Conservation (phyloP, 768 basidiomycete species). For the Imleria badia region DNA sequence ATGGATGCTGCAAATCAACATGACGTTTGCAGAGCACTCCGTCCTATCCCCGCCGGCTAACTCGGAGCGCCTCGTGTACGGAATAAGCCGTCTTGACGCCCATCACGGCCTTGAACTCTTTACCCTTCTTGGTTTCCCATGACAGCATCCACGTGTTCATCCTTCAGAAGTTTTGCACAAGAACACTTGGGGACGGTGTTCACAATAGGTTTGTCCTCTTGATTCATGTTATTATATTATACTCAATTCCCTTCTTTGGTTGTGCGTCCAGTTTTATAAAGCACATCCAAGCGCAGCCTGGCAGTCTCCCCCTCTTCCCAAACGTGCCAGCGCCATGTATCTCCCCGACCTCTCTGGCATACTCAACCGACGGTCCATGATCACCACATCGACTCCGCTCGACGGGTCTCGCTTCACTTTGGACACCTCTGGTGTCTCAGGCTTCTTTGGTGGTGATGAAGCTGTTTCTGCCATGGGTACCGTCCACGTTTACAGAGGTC, state of each 20-base stretch:
- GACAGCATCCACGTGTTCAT: background rate
- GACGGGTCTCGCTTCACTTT: conserved; percentile 10
- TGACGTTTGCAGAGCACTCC: too few species aligned
- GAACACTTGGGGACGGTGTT: background rate
- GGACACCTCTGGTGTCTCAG: conserved; percentile 28
- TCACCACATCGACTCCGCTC: background rate
- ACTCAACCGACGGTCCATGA: conserved; percentile 1
- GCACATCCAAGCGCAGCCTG: background rate
- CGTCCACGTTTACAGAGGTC: conserved; percentile 25
- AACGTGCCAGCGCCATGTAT: background rate
- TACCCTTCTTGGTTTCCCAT: too few species aligned
- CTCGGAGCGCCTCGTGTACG: too few species aligned
- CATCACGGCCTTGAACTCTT: too few species aligned
- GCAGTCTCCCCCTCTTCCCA: background rate
- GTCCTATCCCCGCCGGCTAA: too few species aligned
- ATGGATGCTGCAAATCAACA: too few species aligned
- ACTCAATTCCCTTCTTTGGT: background rate
- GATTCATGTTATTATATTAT: background rate
- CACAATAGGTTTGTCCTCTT: too few species aligned
- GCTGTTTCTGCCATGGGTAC: conserved; percentile 32
- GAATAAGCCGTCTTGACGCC: too few species aligned
- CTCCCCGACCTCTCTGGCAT: background rate
- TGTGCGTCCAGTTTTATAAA: background rate
- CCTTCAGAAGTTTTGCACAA: background rate
- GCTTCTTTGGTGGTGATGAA: conserved; percentile 34